Evolutionary conservation across 495 filamentous ascomycete species (phyloP).

Genomic region (Penicillium cinerascens): DNA sequence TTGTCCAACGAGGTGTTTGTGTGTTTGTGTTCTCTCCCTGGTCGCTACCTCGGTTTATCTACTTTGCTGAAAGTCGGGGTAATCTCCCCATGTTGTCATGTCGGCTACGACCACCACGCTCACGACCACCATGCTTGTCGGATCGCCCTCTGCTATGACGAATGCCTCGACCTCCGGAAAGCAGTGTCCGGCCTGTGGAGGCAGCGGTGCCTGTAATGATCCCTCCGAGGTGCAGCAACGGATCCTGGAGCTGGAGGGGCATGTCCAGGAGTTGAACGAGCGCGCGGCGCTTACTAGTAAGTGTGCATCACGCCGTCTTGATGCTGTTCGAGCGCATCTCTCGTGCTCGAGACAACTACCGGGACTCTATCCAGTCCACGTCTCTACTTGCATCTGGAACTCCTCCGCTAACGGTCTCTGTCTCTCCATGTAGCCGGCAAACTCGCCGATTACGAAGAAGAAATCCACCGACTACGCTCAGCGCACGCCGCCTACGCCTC

Average conservation of each 20-base stretch:
- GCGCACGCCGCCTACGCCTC: slow-evolving; percentile 31
- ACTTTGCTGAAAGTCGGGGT: slow-evolving; percentile 3
- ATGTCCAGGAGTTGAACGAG: slow-evolving; percentile 67
- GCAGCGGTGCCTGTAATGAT: slow-evolving; percentile 32
- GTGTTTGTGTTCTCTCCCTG: not conserved
- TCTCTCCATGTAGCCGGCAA: slow-evolving; percentile 54
- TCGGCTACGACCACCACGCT: slow-evolving; percentile 32
- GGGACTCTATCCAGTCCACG: not conserved
- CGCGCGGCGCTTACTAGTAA: slow-evolving; percentile 75
- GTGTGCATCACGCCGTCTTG: slow-evolving; percentile 13
- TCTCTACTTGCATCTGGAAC: not conserved
- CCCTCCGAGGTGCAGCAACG: slow-evolving; percentile 56
- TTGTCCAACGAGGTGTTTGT: not conserved
- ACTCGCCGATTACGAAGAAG: slow-evolving; percentile 93
- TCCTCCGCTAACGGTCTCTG: slow-evolving; percentile 1
- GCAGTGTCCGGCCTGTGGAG: slow-evolving; percentile 50
- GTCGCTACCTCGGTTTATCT: not conserved
- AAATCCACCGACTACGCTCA: slow-evolving; percentile 62
- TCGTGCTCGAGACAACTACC: not conserved
- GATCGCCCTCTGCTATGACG: slow-evolving; percentile 31
- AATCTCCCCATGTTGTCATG: slow-evolving; percentile 24
- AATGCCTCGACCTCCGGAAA: slow-evolving; percentile 26
- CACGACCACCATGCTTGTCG: slow-evolving; percentile 36
- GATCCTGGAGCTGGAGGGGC: slow-evolving; percentile 77
- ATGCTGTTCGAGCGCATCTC: not conserved